Evolutionary conservation across 345 rosid genomes (phyloP), one percentile per base, ranked within the genome.

Genomic region (Brassica incana): DNA sequence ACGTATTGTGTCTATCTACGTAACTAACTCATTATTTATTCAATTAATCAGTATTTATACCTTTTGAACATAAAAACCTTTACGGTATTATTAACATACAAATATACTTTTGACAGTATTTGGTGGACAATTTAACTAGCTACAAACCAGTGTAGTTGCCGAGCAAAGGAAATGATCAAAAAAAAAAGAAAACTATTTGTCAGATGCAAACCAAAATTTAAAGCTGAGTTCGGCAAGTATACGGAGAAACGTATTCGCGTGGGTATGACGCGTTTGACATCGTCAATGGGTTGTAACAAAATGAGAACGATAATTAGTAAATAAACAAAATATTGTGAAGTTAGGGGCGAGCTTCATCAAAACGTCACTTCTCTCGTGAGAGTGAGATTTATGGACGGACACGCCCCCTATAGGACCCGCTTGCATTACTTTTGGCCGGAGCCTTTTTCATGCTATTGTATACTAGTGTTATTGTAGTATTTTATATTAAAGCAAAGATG

Each of bases 301-400:
- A 20, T 32, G 30, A 25, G 62, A 0, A 68, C 35, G 16, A 60
- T 10, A 8, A 67, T 2, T 6, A 14, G 8, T 12, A 61, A 27
- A 25, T 43, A 11, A 5, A 38, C 14, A 12, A 6, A 20, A 52
- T 29, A 74, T 3, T n/a, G 70, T 30, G 23, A 76, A 68, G 61
- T 68, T 69, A 62, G 71, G 76, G 71, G 14, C 10, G 66, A 71
- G 81, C 23, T 71, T 63, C 59, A 78, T 71, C 71, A 72, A 16
- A 72, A 48, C 81, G 76, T 72, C 81, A 72, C 77, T 54, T 6
- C 12, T 71, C 67, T 65, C 67, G 61, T 72, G 72, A 71, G 71
- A 52, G 71, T 70, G 81, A 78, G 72, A 40, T 65, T 56, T 78
- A 72, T 72, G 81, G 81, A 72, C 77, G n/a, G 67, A 78, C 70